Evolutionary conservation across 2,329 filamentous ascomycete genomes (phyloP).

Genomic region (Albifimbria verrucaria): DNA sequence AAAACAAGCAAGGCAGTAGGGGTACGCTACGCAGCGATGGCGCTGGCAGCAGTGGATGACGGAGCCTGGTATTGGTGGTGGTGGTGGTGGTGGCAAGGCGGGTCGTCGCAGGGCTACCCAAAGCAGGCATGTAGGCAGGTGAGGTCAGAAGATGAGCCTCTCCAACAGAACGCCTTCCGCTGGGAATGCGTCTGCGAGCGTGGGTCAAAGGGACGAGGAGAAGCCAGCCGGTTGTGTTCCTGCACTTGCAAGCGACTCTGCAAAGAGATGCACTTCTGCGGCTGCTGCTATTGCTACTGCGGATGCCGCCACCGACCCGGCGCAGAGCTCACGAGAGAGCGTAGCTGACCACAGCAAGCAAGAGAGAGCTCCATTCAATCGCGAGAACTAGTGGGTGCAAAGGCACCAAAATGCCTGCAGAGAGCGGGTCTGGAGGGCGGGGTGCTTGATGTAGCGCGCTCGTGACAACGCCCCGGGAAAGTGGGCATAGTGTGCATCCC

Average conservation of each 20-base stretch:
- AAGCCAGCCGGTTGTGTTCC: no score
- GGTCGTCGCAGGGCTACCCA: background rate
- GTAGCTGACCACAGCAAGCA: background rate
- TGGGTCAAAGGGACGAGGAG: no score
- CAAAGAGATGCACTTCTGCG: background rate
- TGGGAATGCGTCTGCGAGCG: background rate
- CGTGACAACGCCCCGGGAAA: constrained; percentile 18
- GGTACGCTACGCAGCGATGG: background rate
- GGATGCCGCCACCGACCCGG: background rate
- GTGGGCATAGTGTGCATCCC: constrained; percentile 1
- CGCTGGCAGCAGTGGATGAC: background rate
- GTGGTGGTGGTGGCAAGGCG: background rate
- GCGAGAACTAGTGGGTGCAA: constrained; percentile 8
- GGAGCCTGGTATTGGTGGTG: background rate
- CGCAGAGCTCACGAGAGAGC: background rate
- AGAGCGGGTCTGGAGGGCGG: constrained; percentile 27
- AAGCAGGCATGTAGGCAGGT: background rate
- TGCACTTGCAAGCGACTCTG: no score
- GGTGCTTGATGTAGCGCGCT: constrained; percentile 28
- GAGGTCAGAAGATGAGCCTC: background rate
- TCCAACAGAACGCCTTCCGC: background rate
- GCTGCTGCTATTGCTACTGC: background rate
- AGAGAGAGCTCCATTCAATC: background rate
- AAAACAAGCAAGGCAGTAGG: background rate
- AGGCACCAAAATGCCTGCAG: constrained; percentile 22